Evolutionary conservation across 176 grass and related monocot genomes (phyloP).

Genomic region (Chrysopogon serrulatus): DNA sequence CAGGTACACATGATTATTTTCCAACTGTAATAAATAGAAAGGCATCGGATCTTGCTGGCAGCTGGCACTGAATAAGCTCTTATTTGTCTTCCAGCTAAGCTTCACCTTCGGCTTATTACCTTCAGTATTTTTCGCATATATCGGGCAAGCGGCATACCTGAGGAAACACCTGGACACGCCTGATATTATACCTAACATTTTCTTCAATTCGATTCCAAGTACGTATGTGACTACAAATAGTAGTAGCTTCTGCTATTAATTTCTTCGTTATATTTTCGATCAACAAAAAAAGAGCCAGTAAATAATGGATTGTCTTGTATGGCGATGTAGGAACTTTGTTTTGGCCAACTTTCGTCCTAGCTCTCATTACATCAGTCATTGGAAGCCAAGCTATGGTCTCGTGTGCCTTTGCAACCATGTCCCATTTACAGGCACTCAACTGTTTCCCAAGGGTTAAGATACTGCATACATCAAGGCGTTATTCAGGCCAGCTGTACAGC

Average conservation of each 20-base stretch:
- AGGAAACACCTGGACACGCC: background rate
- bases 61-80: no score
- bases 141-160: constrained; percentile 67
- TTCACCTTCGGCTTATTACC: constrained; percentile 41
- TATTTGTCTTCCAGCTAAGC: constrained; percentile 42
- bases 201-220: constrained; percentile 77
- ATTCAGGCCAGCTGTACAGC: constrained; percentile 58
- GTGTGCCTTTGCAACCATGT: constrained; percentile 58
- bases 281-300: background rate
- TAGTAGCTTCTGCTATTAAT: background rate
- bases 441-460: constrained; percentile 65
- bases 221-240: constrained; percentile 27
- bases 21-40: background rate
- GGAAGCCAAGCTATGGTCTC: constrained; percentile 75
- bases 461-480: constrained; percentile 48
- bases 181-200: constrained; percentile 24
- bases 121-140: constrained; percentile 47
- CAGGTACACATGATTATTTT: constrained; percentile 34
- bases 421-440: constrained; percentile 44
- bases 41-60: no score
- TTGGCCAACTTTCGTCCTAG: constrained; percentile 56
- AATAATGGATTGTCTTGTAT: background rate
- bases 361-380: constrained; percentile 40
- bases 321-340: constrained; percentile 50
- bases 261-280: background rate